phyloP scores from a whole-genome alignment of 768 basidiomycete species.

The Serendipita vermifera region DNA sequence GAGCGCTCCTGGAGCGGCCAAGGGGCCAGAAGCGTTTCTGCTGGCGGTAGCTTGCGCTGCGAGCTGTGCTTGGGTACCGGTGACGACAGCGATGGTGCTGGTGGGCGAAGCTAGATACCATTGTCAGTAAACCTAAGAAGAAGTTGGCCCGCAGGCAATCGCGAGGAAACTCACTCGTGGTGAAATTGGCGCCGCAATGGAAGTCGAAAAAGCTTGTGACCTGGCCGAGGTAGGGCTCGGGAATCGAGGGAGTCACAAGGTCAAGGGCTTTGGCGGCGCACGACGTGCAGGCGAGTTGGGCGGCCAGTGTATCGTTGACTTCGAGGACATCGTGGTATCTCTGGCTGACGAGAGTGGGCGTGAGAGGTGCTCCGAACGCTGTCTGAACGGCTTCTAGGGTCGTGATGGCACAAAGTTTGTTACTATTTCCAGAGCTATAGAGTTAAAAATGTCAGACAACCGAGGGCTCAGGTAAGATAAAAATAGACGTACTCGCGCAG shows the following conservation, averaged over 20 bases:
- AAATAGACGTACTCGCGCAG: slow-evolving; percentile 1
- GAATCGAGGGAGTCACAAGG: not conserved
- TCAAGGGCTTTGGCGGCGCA: not conserved
- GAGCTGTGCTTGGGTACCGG: not conserved
- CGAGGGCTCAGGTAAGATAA: not conserved
- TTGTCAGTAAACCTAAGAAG: too few relatives aligned
- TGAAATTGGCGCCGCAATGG: slow-evolving; percentile 4
- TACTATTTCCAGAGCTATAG: slow-evolving; percentile 4
- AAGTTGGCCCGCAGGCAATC: too few relatives aligned
- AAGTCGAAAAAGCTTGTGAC: not conserved
- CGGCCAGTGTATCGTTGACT: not conserved
- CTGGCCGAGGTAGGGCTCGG: not conserved
- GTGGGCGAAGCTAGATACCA: not conserved
- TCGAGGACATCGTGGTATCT: not conserved
- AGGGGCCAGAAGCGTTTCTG: not conserved
- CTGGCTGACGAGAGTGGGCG: not conserved
- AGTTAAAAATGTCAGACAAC: not conserved
- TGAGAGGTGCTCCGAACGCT: not conserved
- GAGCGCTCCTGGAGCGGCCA: too few relatives aligned
- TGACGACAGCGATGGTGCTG: slow-evolving; percentile 5
- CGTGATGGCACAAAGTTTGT: slow-evolving; percentile 5
- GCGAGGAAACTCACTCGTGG: too few relatives aligned
- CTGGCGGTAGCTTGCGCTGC: not conserved
- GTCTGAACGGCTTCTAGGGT: not conserved
- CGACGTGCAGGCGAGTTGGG: not conserved